Conservation (phyloP, 78 protist species). For the Chrysochromulina tobinii region DNA sequence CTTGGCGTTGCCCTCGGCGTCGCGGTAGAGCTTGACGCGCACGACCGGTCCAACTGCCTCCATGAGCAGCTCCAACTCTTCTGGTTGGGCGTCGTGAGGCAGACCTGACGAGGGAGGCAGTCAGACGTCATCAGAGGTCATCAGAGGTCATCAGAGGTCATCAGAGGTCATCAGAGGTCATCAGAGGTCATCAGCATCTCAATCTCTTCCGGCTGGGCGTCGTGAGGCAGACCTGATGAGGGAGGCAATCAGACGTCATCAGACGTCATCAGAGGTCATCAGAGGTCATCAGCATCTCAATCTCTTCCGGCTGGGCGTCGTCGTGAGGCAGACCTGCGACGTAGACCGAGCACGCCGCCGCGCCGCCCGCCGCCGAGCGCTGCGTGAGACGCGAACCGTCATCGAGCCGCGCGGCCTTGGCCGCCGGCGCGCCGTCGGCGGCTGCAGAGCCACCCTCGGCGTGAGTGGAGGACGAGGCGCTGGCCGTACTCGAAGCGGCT, state of each 20-base stretch:
- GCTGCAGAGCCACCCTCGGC: background rate
- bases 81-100: background rate
- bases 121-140: no score
- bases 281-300: background rate
- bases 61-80: background rate
- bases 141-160: no score
- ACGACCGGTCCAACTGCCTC: background rate
- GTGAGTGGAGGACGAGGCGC: background rate
- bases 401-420: background rate
- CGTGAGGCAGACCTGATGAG: background rate
- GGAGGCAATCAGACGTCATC: no score
- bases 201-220: background rate
- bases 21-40: background rate
- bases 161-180: no score
- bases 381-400: background rate
- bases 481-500: no score
- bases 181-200: background rate
- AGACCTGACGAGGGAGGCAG: no score
- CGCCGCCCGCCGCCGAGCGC: no score
- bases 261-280: no score
- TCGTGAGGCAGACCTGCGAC: background rate
- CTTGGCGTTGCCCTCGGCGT: background rate
- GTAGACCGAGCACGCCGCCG: slow-evolving; percentile 7
- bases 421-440: background rate
- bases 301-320: background rate